Evolutionary conservation across 768 basidiomycete genomes (phyloP).

Genomic region (Leccinellum rugosiceps): DNA sequence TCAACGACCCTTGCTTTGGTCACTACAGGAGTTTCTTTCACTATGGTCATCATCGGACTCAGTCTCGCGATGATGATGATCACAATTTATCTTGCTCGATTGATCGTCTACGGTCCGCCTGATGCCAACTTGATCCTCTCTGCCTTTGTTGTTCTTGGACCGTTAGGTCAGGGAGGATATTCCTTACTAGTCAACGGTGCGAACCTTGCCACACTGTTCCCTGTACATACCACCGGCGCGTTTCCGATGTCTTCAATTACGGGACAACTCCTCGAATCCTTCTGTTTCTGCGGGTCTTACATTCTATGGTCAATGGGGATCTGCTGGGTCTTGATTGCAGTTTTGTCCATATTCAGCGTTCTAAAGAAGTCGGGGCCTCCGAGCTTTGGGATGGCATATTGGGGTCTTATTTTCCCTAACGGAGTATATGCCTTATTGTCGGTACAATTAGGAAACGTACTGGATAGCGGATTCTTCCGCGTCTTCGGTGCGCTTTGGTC

Average conservation of each 20-base stretch:
- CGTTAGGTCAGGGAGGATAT: slow-evolving; percentile 51
- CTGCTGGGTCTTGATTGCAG: slow-evolving; percentile 46
- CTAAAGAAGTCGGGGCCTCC: slow-evolving; percentile 30
- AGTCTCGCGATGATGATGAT: slow-evolving; percentile 49
- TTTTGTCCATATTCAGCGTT: slow-evolving; percentile 38
- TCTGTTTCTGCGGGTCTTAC: slow-evolving; percentile 45
- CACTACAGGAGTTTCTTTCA: slow-evolving; percentile 42
- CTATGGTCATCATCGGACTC: slow-evolving; percentile 45
- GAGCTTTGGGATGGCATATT: slow-evolving; percentile 46
- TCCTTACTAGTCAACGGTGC: slow-evolving; percentile 41
- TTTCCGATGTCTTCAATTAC: slow-evolving; percentile 34
- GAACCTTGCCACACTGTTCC: slow-evolving; percentile 34
- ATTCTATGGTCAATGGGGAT: slow-evolving; percentile 55
- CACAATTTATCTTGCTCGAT: slow-evolving; percentile 43
- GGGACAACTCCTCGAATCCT: slow-evolving; percentile 42
- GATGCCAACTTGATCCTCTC: slow-evolving; percentile 39
- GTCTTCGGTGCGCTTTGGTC: slow-evolving; percentile 54
- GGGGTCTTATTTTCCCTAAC: slow-evolving; percentile 57
- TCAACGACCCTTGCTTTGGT: slow-evolving; percentile 38
- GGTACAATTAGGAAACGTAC: slow-evolving; percentile 45
- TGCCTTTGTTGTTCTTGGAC: slow-evolving; percentile 49
- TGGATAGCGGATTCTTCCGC: slow-evolving; percentile 50
- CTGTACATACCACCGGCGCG: slow-evolving; percentile 26
- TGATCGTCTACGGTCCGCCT: slow-evolving; percentile 41
- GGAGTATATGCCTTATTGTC: slow-evolving; percentile 50